A percentile compares a stretch with the other conserved stretches of the same genome.
phyloP scores from a whole-genome alignment of 352 stramenopile species.

The Blastocystis sp. region DNA sequence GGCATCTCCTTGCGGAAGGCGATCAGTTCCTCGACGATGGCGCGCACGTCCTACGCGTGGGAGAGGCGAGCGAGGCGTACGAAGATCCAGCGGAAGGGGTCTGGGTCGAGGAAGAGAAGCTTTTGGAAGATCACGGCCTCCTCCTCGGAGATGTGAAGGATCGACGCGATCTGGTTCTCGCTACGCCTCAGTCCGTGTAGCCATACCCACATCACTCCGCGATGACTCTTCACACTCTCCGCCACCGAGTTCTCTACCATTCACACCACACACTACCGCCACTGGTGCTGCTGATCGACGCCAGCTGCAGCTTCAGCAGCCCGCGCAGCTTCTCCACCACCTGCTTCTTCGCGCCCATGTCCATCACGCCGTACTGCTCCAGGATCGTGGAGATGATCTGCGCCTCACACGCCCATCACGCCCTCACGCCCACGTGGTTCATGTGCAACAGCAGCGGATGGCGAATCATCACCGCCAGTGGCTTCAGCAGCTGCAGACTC shows the following conservation, averaged over 20 bases:
- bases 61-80: neutral
- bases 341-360: slow-evolving; percentile 24
- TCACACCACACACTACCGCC: neutral
- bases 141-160: neutral
- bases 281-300: neutral
- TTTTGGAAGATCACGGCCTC: neutral
- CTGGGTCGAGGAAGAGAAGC: neutral
- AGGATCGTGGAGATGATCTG: slow-evolving; percentile 34
- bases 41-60: neutral
- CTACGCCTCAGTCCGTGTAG: neutral
- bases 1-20: neutral
- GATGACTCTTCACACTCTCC: neutral
- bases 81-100: neutral
- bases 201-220: neutral
- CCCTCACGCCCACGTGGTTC: slow-evolving; percentile 22
- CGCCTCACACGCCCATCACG: neutral
- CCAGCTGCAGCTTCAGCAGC: neutral
- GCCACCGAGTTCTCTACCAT: neutral
- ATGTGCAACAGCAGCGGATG: neutral
- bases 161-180: slow-evolving; percentile 5
- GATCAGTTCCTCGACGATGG: neutral
- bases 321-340: slow-evolving; percentile 32
- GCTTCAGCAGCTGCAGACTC: neutral
- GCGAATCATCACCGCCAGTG: neutral
- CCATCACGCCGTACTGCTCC: slow-evolving; percentile 19